Conservation (phyloP, 139 green algal species). For the Ostreobium quekettii region DNA sequence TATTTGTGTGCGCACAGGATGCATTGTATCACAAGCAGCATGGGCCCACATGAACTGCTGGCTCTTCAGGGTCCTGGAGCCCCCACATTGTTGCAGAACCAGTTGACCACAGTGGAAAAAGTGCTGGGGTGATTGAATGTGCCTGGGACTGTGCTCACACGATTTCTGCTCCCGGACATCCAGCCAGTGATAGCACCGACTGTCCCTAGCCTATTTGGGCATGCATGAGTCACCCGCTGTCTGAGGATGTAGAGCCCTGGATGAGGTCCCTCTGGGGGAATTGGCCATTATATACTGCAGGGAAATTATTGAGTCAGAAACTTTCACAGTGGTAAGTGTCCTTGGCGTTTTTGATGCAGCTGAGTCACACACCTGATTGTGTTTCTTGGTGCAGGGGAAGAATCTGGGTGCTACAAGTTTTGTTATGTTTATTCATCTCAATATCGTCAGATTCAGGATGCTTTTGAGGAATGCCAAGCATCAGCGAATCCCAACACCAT, state of each 20-base stretch:
- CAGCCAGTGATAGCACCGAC: too few relatives aligned
- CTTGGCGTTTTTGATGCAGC: neutral
- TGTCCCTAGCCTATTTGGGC: too few relatives aligned
- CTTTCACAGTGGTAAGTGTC: neutral
- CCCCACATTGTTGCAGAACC: too few relatives aligned
- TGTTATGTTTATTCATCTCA: neutral
- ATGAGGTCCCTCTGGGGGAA: neutral
- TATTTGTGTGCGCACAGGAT: too few relatives aligned
- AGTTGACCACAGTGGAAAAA: too few relatives aligned
- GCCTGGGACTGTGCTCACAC: too few relatives aligned
- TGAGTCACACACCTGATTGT: neutral
- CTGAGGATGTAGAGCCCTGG: neutral
- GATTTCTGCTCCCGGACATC: too few relatives aligned
- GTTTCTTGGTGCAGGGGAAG: neutral
- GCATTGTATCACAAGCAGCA: too few relatives aligned
- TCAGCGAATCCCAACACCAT: conserved; percentile 72
- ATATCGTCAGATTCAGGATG: neutral
- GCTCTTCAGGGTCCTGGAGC: too few relatives aligned
- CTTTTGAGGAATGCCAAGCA: conserved; percentile 35
- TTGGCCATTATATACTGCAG: neutral
- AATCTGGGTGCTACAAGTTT: conserved; percentile 13
- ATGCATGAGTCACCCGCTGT: too few relatives aligned
- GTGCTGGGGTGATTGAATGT: too few relatives aligned
- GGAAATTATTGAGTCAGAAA: neutral
- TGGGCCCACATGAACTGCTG: too few relatives aligned